Evolutionary conservation across 257 asterid species (phyloP), one percentile per base, ranked within the genome.

Genomic region (Catharanthus roseus): DNA sequence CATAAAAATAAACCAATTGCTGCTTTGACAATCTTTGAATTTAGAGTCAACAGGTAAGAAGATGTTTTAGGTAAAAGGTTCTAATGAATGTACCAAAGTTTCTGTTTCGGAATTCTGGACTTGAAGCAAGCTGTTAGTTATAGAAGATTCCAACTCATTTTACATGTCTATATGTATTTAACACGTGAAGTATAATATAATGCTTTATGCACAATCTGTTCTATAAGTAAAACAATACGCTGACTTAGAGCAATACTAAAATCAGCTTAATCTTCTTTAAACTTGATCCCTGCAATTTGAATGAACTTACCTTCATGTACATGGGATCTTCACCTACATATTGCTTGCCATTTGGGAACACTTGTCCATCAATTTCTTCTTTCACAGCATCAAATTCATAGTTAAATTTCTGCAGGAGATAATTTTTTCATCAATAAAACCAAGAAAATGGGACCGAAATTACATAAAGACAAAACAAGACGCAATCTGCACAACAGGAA

Each of bases 361-460:
- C 42, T 69, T 79, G 81, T 18, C 73, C 82, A 49, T 79, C 90
- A 36, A 44, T 62, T 89, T 91, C 96, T 77, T 89, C 90, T 85
- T 93, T 91, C 78, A 93, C 95, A 76, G 80, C 88, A 79, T 85
- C 92, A 81, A 91, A 89, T 77, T 89, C 95, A 70, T 81, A 89
- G 70, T 87, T 85, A 50, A 75, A 79, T 62, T 82, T 86, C 90
- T 85, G 65, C 75, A 72, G 45, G 58, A 38, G 42, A 68, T 74
- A 41, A 36, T 64, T 73, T 68, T 64, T 76, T 61, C 67, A 53
- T 60, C 72, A 78, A 76, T 67, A 53, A 47, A 24, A 33, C 13
- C 11, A 67, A 39, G 69, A 66, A 75, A 69, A 56, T 69, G 41
- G 31, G 67, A 18, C 28, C 31, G 47, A 34, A 75, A 21, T 44